Conservation (phyloP, 345 rosid genomes). For the Arabidopsis arenosa region DNA sequence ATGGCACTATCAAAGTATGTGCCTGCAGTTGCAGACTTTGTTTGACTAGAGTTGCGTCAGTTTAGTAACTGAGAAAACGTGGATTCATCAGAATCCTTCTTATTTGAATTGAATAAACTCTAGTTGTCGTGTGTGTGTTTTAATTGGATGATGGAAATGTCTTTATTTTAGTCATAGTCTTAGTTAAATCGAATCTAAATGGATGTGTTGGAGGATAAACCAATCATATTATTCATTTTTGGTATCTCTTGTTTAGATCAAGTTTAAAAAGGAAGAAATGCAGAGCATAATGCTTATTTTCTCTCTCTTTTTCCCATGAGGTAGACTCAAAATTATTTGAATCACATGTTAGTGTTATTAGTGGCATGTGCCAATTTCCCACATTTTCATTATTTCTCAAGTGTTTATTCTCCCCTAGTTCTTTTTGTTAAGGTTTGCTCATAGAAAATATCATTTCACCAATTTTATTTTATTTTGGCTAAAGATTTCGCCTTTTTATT, state of each 20-base stretch:
- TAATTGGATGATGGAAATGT: no score
- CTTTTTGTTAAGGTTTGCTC: not conserved
- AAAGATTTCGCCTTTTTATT: no score
- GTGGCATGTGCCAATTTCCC: conserved; percentile 36
- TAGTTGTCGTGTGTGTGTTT: no score
- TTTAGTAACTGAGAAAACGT: no score
- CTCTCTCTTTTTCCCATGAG: not conserved
- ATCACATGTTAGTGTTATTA: conserved; percentile 23
- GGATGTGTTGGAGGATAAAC: no score
- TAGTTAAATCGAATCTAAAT: not conserved
- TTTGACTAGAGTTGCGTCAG: no score
- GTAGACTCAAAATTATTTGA: conserved; percentile 26
- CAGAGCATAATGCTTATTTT: not conserved
- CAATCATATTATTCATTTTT: not conserved
- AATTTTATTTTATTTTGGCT: no score
- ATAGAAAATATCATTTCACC: no score
- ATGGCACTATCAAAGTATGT: no score
- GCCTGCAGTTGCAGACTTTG: no score
- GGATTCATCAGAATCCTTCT: no score
- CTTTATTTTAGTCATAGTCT: not conserved
- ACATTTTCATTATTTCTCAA: conserved; percentile 12
- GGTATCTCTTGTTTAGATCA: not conserved
- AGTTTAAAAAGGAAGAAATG: not conserved
- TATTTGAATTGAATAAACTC: no score
- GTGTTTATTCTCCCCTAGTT: not conserved